A percentile compares a stretch with the other conserved stretches of the same genome.
Evolutionary conservation across 768 basidiomycete genomes (phyloP).

Genomic region (Boletus tylopilopsis): DNA sequence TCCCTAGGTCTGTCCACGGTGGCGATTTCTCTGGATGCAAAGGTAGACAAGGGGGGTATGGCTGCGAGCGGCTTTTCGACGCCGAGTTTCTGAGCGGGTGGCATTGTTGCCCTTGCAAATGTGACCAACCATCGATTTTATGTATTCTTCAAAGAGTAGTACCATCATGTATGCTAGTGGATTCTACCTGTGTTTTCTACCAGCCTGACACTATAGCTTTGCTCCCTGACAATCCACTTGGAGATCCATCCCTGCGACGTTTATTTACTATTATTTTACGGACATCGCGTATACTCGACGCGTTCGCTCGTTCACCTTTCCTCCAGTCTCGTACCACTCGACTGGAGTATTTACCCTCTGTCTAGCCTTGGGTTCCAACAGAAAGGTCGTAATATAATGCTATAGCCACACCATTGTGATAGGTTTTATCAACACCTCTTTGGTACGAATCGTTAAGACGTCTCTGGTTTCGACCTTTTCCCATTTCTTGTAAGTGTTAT

Average conservation of each 20-base stretch:
- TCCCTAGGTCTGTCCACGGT: background rate
- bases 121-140: background rate
- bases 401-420: constrained; percentile 19
- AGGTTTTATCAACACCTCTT: constrained; percentile 10
- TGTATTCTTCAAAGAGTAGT: background rate
- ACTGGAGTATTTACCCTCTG: no score
- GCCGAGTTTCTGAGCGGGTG: background rate
- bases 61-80: background rate
- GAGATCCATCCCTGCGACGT: no score
- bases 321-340: no score
- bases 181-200: no score
- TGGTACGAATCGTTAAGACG: constrained; percentile 18
- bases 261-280: no score
- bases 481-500: constrained; percentile 19
- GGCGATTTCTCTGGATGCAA: background rate
- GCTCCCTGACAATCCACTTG: no score
- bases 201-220: no score
- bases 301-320: no score
- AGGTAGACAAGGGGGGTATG: background rate
- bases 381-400: no score
- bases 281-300: no score
- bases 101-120: background rate
- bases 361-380: no score
- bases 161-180: no score
- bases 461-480: constrained; percentile 17